phyloP scores from a whole-genome alignment of 257 asterid genomes.

The Marsdenia floribunda region DNA sequence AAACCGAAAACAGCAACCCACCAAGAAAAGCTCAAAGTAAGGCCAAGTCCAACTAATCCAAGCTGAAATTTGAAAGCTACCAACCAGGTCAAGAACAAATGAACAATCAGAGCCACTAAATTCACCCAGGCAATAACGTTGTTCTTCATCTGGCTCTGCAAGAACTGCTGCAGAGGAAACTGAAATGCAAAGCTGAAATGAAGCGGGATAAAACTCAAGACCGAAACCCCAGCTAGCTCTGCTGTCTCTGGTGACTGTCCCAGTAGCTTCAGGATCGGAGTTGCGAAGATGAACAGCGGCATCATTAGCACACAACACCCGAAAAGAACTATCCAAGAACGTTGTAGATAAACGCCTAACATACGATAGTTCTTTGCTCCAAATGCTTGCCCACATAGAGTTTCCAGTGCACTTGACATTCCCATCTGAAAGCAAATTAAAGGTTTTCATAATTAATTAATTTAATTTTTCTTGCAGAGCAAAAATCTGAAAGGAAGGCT shows the following conservation, averaged over 20 bases:
- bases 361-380: conserved; percentile 72
- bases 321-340: conserved; percentile 68
- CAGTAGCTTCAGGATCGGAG: conserved; percentile 51
- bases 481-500: background rate
- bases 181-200: conserved; percentile 70
- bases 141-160: conserved; percentile 85
- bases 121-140: conserved; percentile 47
- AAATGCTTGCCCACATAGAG: conserved; percentile 85
- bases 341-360: conserved; percentile 81
- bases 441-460: too few relatives aligned
- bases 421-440: conserved; percentile 41
- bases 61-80: conserved; percentile 36
- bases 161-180: conserved; percentile 67
- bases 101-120: conserved; percentile 43
- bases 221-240: conserved; percentile 65
- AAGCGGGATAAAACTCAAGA: conserved; percentile 56
- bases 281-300: conserved; percentile 52
- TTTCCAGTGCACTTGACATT: conserved; percentile 87
- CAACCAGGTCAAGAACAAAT: conserved; percentile 46
- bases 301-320: conserved; percentile 36
- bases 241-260: conserved; percentile 77
- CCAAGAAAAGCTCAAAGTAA: conserved; percentile 59
- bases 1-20: conserved; percentile 46
- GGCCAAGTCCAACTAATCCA: conserved; percentile 56
- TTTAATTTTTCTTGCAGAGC: too few relatives aligned